Percentiles rank a stretch among this genome's conserved stretches.
Conservation (phyloP, 345 rosid species). For the Pistacia integerrima region DNA sequence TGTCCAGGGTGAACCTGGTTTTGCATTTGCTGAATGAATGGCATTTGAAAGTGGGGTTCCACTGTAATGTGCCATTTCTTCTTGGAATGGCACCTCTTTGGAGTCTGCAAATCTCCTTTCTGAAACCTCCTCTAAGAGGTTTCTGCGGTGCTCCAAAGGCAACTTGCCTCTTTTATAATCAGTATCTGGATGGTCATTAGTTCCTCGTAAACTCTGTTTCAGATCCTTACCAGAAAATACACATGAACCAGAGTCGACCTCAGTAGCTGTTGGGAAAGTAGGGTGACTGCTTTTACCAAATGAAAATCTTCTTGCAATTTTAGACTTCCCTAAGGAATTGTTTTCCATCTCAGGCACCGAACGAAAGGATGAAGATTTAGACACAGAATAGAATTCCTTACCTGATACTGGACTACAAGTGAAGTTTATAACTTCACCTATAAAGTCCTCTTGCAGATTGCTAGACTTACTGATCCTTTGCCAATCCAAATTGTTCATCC, state of each 20-base stretch:
- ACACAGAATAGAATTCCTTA: constrained; percentile 36
- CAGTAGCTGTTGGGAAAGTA: constrained; percentile 50
- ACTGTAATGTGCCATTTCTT: constrained; percentile 50
- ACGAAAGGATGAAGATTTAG: constrained; percentile 35
- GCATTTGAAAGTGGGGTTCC: constrained; percentile 70
- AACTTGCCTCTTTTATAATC: constrained; percentile 31
- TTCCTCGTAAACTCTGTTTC: constrained; percentile 29
- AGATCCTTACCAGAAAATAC: constrained; percentile 33
- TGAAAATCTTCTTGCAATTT: constrained; percentile 54
- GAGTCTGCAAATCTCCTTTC: constrained; percentile 40
- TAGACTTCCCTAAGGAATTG: constrained; percentile 46
- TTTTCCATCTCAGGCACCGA: constrained; percentile 43
- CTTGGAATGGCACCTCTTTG: constrained; percentile 40
- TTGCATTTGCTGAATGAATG: constrained; percentile 50
- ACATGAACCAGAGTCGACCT: constrained; percentile 43
- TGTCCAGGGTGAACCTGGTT: constrained; percentile 87
- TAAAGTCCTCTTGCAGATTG: constrained; percentile 38
- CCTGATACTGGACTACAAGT: constrained; percentile 32
- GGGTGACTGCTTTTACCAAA: constrained; percentile 39
- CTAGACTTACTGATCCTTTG: constrained; percentile 32
- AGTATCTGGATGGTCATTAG: constrained; percentile 23
- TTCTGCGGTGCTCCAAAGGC: constrained; percentile 38
- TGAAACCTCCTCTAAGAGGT: constrained; percentile 40
- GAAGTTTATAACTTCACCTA: constrained; percentile 61
- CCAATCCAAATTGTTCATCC: constrained; percentile 30